Evolutionary conservation across 371 early-diverging fungal genomes (phyloP), one percentile per base, ranked within the genome.

Genomic region (Haplosporangium sp.): DNA sequence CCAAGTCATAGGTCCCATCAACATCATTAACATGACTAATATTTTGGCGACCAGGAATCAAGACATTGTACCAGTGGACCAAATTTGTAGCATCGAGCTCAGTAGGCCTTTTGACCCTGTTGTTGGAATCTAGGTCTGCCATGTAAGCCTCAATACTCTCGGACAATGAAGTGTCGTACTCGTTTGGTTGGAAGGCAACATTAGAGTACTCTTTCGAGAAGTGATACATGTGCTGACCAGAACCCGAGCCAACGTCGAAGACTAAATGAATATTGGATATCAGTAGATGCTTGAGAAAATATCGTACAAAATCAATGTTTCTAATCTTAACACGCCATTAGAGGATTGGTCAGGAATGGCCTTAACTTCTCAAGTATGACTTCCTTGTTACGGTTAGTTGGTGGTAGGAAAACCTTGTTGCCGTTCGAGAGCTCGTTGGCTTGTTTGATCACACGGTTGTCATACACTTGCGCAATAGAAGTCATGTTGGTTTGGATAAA

Each of bases 101-200:
- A 1, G 71, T 35, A 13, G 71, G 67, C n/a, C 7, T 10, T 2
- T 42, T 37, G 58, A 71, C 58, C 1, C 38, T 37, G 15, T 67
- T 27, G 17, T 61, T 48, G 17, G 44, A 13, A 3, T 37, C 57
- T 7, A 65, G 65, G 20, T 70, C 59, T 10, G 42, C 56, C 3
- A 71, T 57, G 42, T 76, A 70, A 8, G 71, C 71, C 1, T 65
- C 39, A 10, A 67, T 76, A 34, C 63, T 66, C 0, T 53, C 11
- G 35, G 66, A 69, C n/a, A 75, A 63, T 0, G 65, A 39, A 35
- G 40, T 8, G 45, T 75, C 65, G 45, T 75, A 75, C 42, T 75
- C 70, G 8, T 66, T 69, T 8, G 63, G 62, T 4, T 69, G 69
- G 66, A 65, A 75, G 57, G 48, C n/a, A 2, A 65, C 66, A n/a